A percentile compares a stretch with the other conserved stretches of the same genome.
phyloP scores from a whole-genome alignment of 139 green algal genomes.

The Closterium sp. region DNA sequence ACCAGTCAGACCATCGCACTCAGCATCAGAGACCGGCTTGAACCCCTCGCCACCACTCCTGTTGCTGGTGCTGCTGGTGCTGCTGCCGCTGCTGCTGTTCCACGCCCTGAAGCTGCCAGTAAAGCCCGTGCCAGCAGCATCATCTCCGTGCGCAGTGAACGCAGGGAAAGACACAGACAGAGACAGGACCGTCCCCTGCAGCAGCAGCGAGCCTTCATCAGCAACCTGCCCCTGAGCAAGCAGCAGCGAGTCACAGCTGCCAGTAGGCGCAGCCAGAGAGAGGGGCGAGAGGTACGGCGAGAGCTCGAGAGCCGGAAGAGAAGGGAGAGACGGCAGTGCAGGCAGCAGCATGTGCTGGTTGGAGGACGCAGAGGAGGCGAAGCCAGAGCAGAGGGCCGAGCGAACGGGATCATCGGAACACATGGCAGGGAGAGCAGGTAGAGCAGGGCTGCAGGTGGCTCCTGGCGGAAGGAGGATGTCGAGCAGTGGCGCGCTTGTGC shows the following conservation, averaged over 20 bases:
- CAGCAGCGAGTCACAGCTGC: neutral
- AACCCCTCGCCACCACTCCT: neutral
- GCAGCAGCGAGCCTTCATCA: neutral
- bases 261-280: neutral
- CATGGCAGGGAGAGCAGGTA: too few relatives aligned
- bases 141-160: neutral
- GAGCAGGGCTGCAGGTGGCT: too few relatives aligned
- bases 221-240: neutral
- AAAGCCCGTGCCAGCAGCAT: neutral
- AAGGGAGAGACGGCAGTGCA: neutral
- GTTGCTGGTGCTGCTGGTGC: neutral
- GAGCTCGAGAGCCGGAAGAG: neutral
- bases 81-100: neutral
- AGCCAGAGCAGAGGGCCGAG: too few relatives aligned
- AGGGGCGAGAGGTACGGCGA: neutral
- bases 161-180: neutral
- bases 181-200: neutral
- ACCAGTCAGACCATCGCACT: too few relatives aligned
- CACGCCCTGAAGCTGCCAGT: neutral
- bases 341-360: too few relatives aligned
- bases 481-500: neutral
- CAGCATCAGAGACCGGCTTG: too few relatives aligned
- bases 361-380: too few relatives aligned
- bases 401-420: too few relatives aligned
- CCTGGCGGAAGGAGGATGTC: neutral